Base-by-base conservation (phyloP, 148 eudicot species). In the Nepenthes mirabilis region DNA sequence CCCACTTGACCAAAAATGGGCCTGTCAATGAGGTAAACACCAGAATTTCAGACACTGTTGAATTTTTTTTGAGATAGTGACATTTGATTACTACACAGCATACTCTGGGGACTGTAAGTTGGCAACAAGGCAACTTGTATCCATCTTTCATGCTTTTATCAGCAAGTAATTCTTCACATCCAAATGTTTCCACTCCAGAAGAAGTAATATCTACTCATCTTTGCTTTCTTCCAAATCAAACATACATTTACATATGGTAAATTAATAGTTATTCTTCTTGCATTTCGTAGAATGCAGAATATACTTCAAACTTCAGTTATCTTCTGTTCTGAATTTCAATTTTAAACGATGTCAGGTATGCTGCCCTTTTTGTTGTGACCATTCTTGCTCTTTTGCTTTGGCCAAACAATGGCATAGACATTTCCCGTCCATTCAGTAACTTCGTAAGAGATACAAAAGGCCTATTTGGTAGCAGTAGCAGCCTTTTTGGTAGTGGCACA, bases 131-230 rank as follows among this genome's bases (percentile, higher is more conserved):
- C 37, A 91, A 91, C 73, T 69, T 80, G 60, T 77, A 68, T 69
- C 98, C 98, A 51, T 91, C 98, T 1, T 91, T 88, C 70, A 86
- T 91, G 98, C 81, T 91, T 14, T 57, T 91, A 71, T 80, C 98
- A 59, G 83, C 74, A n/a, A 71, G 76, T 65, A 91, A 79, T 36
- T 73, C 61, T 37, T 54, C 74, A 55, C 53, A 34, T 14, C 53
- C 81, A n/a, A 74, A 76, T 61, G 70, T 60, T 61, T 76, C 87
- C 58, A 50, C 66, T 68, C 65, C 66, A 52, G 82, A 69, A 45
- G 73, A 78, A 52, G 77, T 72, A 14, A 43, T 85, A 59, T 69
- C 67, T 33, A 67, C 80, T 73, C 77, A 80, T 1, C 77, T 91
- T 47, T 88, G 98, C 80, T 88, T 83, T 78, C 98, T 85, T 65